A percentile compares a stretch with the other conserved stretches of the same genome.
phyloP scores from a whole-genome alignment of 2,329 filamentous ascomycete genomes.

The Rutstroemia sydowiana region DNA sequence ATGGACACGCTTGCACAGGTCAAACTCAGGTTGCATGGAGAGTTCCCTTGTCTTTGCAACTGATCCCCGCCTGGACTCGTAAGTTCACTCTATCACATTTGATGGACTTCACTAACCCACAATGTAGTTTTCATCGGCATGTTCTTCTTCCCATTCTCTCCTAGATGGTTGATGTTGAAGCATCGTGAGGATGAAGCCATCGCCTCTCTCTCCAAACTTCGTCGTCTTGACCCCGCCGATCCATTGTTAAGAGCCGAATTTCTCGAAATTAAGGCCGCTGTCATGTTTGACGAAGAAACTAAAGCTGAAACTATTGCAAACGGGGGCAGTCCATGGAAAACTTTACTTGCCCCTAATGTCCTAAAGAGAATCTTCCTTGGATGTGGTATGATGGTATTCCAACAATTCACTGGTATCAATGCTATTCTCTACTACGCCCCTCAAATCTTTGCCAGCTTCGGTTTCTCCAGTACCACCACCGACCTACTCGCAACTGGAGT shows the following conservation, averaged over 20 bases:
- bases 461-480: slow-evolving; percentile 35
- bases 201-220: slow-evolving; percentile 37
- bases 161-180: slow-evolving; percentile 40
- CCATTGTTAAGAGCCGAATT: slow-evolving; percentile 48
- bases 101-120: background rate
- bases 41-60: slow-evolving; percentile 52
- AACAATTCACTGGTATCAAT: slow-evolving; percentile 41
- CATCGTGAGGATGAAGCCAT: slow-evolving; percentile 38
- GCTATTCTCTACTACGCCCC: slow-evolving; percentile 40
- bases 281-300: slow-evolving; percentile 43
- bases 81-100: background rate
- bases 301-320: slow-evolving; percentile 31
- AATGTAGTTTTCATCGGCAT: slow-evolving; percentile 41
- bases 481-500: slow-evolving; percentile 62
- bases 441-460: slow-evolving; percentile 36
- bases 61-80: slow-evolving; percentile 52
- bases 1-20: slow-evolving; percentile 35
- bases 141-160: slow-evolving; percentile 45
- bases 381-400: slow-evolving; percentile 43
- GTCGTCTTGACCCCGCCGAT: slow-evolving; percentile 38
- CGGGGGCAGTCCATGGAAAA: slow-evolving; percentile 43
- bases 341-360: slow-evolving; percentile 1
- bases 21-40: slow-evolving; percentile 41
- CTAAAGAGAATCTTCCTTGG: slow-evolving; percentile 46
- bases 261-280: slow-evolving; percentile 48